Evolutionary conservation across 495 filamentous ascomycete species (phyloP).

Genomic region (Bathelium albidoporum): DNA sequence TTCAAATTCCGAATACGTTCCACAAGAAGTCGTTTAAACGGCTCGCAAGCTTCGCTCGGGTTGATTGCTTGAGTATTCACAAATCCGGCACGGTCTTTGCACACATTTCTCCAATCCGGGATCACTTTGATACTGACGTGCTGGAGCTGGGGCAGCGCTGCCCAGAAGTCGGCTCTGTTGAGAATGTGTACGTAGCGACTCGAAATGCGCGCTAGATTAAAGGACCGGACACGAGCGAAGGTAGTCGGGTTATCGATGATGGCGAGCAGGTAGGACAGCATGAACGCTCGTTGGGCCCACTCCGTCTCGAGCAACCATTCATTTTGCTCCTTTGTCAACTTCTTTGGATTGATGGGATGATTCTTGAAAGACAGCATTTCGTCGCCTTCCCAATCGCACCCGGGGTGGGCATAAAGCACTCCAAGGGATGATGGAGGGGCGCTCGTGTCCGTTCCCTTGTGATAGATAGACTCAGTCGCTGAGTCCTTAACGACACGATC

Average conservation of each 20-base stretch:
- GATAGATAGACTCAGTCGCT: background rate
- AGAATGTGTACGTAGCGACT: constrained; percentile 38
- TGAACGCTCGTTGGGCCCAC: constrained; percentile 48
- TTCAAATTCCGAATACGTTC: constrained; percentile 29
- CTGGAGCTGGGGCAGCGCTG: constrained; percentile 33
- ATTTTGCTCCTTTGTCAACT: constrained; percentile 41
- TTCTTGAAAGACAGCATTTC: background rate
- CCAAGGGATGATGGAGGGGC: background rate
- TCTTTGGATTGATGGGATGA: constrained; percentile 23
- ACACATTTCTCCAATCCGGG: constrained; percentile 44
- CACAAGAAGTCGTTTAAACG: constrained; percentile 37
- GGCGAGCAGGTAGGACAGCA: constrained; percentile 45
- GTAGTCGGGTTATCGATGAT: constrained; percentile 38
- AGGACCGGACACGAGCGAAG: constrained; percentile 34
- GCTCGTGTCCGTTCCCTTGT: background rate
- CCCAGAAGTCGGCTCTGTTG: constrained; percentile 42
- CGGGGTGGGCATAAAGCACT: background rate
- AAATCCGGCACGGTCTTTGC: constrained; percentile 29
- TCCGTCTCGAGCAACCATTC: constrained; percentile 49
- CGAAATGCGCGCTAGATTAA: constrained; percentile 45
- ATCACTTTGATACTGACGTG: constrained; percentile 39
- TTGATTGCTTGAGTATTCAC: constrained; percentile 30
- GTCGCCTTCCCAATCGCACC: background rate
- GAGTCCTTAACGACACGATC: background rate
- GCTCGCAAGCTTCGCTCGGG: constrained; percentile 34